Percentiles rank a stretch among this genome's conserved stretches.
These are phyloP conservation scores for Solanum hybrid DNA, from an alignment of 305 asterid species.

Conservation along the genomic window DNA sequence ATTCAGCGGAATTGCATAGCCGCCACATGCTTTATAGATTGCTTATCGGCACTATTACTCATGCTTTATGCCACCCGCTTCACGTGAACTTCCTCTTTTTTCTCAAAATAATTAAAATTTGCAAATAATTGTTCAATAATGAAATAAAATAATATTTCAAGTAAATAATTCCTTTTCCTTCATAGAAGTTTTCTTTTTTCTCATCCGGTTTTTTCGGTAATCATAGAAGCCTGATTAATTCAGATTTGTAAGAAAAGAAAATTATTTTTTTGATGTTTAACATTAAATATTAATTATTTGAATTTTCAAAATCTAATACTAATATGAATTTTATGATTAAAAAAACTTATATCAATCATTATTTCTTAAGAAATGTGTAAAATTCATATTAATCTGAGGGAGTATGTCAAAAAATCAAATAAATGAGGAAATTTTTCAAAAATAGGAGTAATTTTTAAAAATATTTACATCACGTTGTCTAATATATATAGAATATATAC, in stretches of 20 bases:
- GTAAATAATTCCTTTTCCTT: not conserved
- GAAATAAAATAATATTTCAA: not conserved
- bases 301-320: not conserved
- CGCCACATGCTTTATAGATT: not conserved
- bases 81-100: constrained; percentile 1
- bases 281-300: not conserved
- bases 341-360: no score
- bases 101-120: not conserved
- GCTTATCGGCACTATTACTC: not conserved
- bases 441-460: no score
- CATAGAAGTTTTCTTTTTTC: not conserved
- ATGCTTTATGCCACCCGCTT: not conserved
- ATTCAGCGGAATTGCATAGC: not conserved
- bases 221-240: no score
- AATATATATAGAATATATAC: no score
- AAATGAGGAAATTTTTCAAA: no score
- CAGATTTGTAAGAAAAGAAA: no score
- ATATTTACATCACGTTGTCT: not conserved
- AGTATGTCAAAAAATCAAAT: not conserved
- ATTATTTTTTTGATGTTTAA: not conserved
- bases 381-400: no score
- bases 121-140: not conserved
- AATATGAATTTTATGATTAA: not conserved
- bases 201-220: not conserved
- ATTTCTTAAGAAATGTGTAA: not conserved